Base-by-base conservation (phyloP, 1,284 basidiomycete genomes). In the Puccinia novopanici region DNA sequence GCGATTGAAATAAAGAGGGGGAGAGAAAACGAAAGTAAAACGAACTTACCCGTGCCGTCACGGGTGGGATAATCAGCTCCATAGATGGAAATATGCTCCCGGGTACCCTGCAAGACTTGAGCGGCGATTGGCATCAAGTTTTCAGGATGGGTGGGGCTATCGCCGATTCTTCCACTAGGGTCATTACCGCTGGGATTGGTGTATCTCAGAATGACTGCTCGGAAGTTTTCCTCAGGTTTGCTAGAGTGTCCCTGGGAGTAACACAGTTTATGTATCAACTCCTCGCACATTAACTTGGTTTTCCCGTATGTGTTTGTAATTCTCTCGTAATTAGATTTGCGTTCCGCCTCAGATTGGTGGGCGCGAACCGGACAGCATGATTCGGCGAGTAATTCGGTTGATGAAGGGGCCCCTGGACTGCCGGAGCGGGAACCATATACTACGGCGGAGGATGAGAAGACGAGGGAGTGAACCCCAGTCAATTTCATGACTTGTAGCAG, bases 181-280 rank as follows among this genome's bases (percentile, higher is more conserved):
- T 84, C 82, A 45, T 82, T 83, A 8, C 83, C 83, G 74, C 82
- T 82, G 15, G 83, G 83, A 63, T 84, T 84, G 54, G 82, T 82
- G 72, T 84, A 84, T 42, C 83, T 82, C 22, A 84, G 75, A 15
- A 82, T 81, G 61, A 83, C 57, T 45, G 73, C 73, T 48, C 55
- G 54, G 63, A 75, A 63, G 30, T 34, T 54, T 3, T 73, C 71
- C 52, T 34, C 13, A n/a, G 71, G 40, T 57, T 54, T 52, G 10
- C 37, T 54, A 1, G 71, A 73, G 24, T 55, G 50, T 27, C 54
- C 54, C 1, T 61, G 52, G 2, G 22, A n/a, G 55, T 75, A 30
- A 63, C 73, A 75, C 15, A 63, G 37, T 27, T 61, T 54, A 61
- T 71, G 68, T 45, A 79, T 70, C 40, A 71, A 59, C 70, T 79